Conservation (phyloP, 306 rosid species). For the Sindora glabra region DNA sequence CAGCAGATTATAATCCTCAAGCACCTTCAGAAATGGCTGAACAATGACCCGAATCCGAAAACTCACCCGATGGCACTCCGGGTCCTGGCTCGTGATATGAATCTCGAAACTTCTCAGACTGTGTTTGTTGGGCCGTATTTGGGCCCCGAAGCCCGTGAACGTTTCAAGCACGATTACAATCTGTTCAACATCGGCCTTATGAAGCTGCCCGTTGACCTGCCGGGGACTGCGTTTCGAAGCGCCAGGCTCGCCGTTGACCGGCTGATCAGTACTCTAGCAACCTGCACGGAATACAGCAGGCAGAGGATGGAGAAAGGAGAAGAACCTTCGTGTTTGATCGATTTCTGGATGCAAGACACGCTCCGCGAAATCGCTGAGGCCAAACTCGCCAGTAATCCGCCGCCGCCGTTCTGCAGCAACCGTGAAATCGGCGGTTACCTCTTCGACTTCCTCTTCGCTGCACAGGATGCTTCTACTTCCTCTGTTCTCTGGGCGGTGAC, state of each 20-base stretch:
- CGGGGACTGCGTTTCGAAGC: slow-evolving; percentile 69
- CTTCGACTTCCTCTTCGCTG: slow-evolving; percentile 82
- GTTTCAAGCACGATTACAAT: slow-evolving; percentile 58
- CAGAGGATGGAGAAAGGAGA: slow-evolving; percentile 31
- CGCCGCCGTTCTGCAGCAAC: slow-evolving; percentile 31
- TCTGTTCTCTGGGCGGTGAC: slow-evolving; percentile 86
- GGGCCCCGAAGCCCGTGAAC: slow-evolving; percentile 33
- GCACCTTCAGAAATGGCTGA: slow-evolving; percentile 54
- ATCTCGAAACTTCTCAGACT: slow-evolving; percentile 71
- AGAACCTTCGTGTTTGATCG: slow-evolving; percentile 71
- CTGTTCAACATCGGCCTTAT: slow-evolving; percentile 75
- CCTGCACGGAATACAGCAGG: slow-evolving; percentile 45
- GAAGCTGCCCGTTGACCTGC: slow-evolving; percentile 72
- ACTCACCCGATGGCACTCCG: slow-evolving; percentile 43
- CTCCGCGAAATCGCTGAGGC: slow-evolving; percentile 31
- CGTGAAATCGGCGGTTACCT: slow-evolving; percentile 56
- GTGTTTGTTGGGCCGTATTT: slow-evolving; percentile 84
- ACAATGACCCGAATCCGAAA: slow-evolving; percentile 7
- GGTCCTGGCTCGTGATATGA: slow-evolving; percentile 61
- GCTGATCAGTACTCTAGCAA: slow-evolving; percentile 25
- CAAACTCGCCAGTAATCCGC: background rate
- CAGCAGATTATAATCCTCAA: slow-evolving; percentile 71
- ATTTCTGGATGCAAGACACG: slow-evolving; percentile 81
- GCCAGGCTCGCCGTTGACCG: slow-evolving; percentile 78
- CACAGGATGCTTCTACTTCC: slow-evolving; percentile 89